Conservation (phyloP, 768 basidiomycete genomes). For the Saitozyma sp. region DNA sequence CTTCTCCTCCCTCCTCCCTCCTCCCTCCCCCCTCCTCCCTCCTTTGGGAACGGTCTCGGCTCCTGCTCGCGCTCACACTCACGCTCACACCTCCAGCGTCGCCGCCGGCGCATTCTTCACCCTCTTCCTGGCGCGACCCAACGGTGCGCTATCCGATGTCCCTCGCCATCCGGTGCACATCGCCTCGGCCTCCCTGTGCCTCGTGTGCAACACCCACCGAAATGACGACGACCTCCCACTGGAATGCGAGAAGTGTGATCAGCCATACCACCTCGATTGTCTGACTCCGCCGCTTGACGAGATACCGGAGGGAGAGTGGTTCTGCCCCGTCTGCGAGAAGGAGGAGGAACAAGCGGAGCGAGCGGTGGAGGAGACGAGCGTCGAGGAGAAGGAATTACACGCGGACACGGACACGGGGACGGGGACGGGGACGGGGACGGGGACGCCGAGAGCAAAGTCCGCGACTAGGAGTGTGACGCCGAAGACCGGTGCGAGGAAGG, state of each 20-base stretch:
- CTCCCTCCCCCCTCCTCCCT: too few relatives aligned
- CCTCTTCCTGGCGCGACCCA: conserved; percentile 74
- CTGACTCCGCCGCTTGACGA: conserved; percentile 72
- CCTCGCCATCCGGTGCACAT: conserved; percentile 77
- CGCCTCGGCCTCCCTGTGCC: conserved; percentile 66
- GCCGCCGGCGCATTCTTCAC: conserved; percentile 86
- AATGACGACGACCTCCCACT: conserved; percentile 63
- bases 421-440: background rate
- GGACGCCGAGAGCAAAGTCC: conserved; percentile 6
- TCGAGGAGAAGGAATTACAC: background rate
- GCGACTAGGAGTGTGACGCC: background rate
- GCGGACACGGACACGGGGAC: conserved; percentile 1
- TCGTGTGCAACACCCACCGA: conserved; percentile 61
- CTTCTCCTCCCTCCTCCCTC: too few relatives aligned
- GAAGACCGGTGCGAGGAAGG: background rate
- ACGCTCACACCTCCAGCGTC: conserved; percentile 58
- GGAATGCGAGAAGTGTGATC: conserved; percentile 95
- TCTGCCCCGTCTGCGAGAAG: conserved; percentile 66
- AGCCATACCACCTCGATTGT: conserved; percentile 80
- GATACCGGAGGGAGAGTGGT: conserved; percentile 86
- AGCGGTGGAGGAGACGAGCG: conserved; percentile 7
- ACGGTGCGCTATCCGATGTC: conserved; percentile 61
- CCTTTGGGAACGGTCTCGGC: too few relatives aligned
- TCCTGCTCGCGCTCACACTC: background rate
- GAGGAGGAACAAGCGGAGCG: conserved; percentile 28